These are phyloP conservation scores for Pholiota microspora DNA, from an alignment of 768 basidiomycete species.

Conservation along the genomic window DNA sequence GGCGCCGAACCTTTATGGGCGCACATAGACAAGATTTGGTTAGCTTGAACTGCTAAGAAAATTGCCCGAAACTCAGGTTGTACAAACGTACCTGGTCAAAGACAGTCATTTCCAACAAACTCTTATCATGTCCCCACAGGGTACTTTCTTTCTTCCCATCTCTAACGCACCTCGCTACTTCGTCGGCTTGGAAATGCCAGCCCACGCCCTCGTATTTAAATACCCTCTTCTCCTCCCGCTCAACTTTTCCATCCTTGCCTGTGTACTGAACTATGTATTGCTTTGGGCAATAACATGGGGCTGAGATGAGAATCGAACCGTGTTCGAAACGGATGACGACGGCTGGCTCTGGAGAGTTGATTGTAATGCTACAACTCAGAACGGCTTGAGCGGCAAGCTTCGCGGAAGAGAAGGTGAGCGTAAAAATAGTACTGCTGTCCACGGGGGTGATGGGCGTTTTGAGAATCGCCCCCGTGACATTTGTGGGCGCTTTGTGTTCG, in stretches of 20 bases:
- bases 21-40: neutral
- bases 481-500: conserved; percentile 51
- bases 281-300: conserved; percentile 67
- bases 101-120: conserved; percentile 75
- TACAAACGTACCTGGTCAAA: conserved; percentile 70
- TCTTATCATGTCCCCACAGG: conserved; percentile 78
- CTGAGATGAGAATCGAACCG: conserved; percentile 61
- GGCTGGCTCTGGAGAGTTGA: conserved; percentile 44
- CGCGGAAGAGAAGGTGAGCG: conserved; percentile 59
- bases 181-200: conserved; percentile 87
- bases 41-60: neutral
- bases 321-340: conserved; percentile 73
- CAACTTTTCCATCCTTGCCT: conserved; percentile 42
- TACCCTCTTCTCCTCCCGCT: conserved; percentile 54
- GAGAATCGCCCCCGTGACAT: conserved; percentile 68
- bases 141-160: conserved; percentile 74
- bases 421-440: conserved; percentile 75
- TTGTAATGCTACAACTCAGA: conserved; percentile 66
- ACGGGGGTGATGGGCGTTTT: conserved; percentile 78
- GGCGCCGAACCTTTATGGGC: conserved; percentile 59
- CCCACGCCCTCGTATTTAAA: conserved; percentile 68
- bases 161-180: conserved; percentile 75
- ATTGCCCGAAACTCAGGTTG: neutral
- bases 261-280: conserved; percentile 65
- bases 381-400: conserved; percentile 71